phyloP scores from a whole-genome alignment of 2,329 filamentous ascomycete species.

The Immersiporthe knoxdaviesiana region DNA sequence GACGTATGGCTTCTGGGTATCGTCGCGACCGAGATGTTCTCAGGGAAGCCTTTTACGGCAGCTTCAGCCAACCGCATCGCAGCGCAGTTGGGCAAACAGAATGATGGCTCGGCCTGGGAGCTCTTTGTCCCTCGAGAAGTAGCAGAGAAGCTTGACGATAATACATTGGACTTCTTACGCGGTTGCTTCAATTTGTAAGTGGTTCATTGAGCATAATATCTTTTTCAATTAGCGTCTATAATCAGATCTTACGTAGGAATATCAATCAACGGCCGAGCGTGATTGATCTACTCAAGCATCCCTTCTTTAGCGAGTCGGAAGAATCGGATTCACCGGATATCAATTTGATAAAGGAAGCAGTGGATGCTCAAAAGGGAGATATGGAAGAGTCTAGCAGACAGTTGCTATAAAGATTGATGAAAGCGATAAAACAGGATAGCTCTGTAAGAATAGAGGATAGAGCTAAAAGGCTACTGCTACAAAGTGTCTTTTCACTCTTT shows the following conservation, averaged over 20 bases:
- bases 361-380: neutral
- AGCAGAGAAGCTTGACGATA: neutral
- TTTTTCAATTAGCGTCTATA: neutral
- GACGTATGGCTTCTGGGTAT: slow-evolving; percentile 12
- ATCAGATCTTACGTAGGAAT: neutral
- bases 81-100: neutral
- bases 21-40: slow-evolving; percentile 7
- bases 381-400: neutral
- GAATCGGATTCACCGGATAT: neutral
- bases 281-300: neutral
- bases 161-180: neutral
- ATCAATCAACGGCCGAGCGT: slow-evolving; percentile 3
- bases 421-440: neutral
- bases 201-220: neutral
- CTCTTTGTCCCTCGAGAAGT: neutral
- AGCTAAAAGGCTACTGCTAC: no score
- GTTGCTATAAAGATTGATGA: neutral
- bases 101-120: slow-evolving; percentile 1
- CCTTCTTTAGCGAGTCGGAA: neutral
- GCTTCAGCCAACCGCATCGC: neutral
- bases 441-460: no score
- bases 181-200: slow-evolving; percentile 6
- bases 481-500: no score
- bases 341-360: neutral
- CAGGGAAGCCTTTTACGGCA: neutral